Percentiles rank a stretch among this genome's conserved stretches.
phyloP scores from a whole-genome alignment of 2,329 filamentous ascomycete species.

The Verticillium isaacii region DNA sequence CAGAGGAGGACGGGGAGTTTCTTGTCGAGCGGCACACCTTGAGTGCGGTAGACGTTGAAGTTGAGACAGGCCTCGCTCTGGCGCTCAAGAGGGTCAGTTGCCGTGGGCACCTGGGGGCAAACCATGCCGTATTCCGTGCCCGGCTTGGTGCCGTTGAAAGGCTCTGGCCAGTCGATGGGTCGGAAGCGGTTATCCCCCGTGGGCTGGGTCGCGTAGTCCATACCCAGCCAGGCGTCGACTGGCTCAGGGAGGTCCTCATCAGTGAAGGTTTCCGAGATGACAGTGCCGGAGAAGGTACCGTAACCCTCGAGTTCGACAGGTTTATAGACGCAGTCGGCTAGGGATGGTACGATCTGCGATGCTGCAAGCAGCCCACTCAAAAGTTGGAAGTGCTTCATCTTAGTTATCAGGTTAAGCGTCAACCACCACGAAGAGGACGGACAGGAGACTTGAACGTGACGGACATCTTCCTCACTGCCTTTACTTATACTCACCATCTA shows the following conservation, averaged over 20 bases:
- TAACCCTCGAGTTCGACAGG: constrained; percentile 29
- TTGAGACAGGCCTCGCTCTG: constrained; percentile 8
- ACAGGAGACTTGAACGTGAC: neutral
- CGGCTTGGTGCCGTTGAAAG: constrained; percentile 30
- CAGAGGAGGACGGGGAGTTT: constrained; percentile 15
- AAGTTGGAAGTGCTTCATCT: neutral
- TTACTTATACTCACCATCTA: neutral
- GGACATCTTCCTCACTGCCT: neutral
- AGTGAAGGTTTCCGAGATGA: constrained; percentile 26
- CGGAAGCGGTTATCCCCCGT: constrained; percentile 30
- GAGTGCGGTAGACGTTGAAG: constrained; percentile 15
- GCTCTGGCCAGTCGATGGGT: constrained; percentile 30
- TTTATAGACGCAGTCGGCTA: constrained; percentile 4
- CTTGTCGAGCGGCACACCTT: constrained; percentile 18
- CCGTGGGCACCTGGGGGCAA: constrained; percentile 33
- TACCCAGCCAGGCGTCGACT: constrained; percentile 40
- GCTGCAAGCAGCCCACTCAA: neutral
- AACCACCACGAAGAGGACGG: neutral
- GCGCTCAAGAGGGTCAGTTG: constrained; percentile 5
- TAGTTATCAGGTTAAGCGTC: neutral
- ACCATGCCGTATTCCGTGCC: constrained; percentile 34
- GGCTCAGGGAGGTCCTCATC: constrained; percentile 11
- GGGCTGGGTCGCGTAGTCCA: constrained; percentile 39
- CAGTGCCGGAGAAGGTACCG: constrained; percentile 32
- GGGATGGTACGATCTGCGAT: neutral